Conservation (phyloP, 345 rosid genomes). For the Bretschneidera sinensis region DNA sequence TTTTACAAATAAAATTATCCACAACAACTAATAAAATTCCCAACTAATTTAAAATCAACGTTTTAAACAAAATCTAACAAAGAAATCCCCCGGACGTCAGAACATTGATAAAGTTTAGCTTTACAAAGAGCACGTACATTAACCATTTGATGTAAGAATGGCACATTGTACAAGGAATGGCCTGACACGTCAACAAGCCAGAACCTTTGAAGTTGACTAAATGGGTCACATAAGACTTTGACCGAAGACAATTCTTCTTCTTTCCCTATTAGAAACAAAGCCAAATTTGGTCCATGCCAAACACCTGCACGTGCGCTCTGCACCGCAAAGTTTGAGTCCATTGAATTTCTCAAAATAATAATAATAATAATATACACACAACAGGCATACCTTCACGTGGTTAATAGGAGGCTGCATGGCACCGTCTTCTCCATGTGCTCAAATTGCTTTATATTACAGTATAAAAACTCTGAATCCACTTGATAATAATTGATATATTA, state of each 20-base stretch:
- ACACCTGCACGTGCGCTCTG: constrained; percentile 1
- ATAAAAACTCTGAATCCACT: no score
- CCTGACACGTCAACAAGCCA: not conserved
- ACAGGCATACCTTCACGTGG: not conserved
- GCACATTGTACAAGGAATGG: not conserved
- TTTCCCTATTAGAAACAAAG: not conserved
- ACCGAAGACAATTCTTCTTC: not conserved
- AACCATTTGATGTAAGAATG: not conserved
- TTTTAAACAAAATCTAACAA: no score
- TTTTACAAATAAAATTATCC: no score
- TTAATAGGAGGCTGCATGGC: not conserved
- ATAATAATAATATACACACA: not conserved
- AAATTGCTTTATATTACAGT: no score
- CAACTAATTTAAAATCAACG: no score
- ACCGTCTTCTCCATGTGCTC: not conserved
- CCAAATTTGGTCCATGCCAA: not conserved
- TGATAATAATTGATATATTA: no score
- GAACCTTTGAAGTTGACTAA: constrained; percentile 8
- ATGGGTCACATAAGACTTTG: constrained; percentile 6
- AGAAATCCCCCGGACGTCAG: no score
- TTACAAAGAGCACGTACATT: no score
- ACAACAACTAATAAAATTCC: no score
- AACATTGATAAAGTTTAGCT: no score
- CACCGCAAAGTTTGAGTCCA: constrained; percentile 1
- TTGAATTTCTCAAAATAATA: not conserved